phyloP scores from a whole-genome alignment of 306 rosid species.

The Ceratonia siliqua region DNA sequence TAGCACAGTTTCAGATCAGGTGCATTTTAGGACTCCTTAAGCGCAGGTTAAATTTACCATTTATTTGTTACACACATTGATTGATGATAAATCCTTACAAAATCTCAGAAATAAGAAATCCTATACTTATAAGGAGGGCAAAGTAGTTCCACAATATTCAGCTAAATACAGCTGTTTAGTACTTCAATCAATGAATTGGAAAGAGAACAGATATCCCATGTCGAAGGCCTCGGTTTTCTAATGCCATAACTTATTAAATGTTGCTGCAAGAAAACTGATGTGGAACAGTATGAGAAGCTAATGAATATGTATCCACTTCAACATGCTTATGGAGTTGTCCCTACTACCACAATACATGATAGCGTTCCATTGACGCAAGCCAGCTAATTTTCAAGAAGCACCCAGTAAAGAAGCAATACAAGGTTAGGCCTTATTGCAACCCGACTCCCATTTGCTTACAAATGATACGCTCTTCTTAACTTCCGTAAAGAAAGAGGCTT shows the following conservation, averaged over 20 bases:
- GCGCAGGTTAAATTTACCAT: not conserved
- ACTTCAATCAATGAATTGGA: not conserved
- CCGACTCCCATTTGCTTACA: not conserved
- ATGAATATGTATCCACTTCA: not conserved
- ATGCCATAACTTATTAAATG: not conserved
- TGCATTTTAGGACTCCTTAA: not conserved
- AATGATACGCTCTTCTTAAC: not conserved
- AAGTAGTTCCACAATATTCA: not conserved
- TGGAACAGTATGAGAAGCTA: not conserved
- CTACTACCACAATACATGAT: not conserved
- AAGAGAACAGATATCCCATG: not conserved
- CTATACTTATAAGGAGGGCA: not conserved
- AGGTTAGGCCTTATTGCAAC: not conserved
- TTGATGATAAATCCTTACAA: not conserved
- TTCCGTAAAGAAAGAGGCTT: not conserved
- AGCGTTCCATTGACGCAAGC: not conserved
- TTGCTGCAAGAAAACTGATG: not conserved
- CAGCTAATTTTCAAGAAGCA: not conserved
- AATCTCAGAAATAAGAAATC: not conserved
- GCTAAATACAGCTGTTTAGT: not conserved
- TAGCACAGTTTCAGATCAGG: not conserved
- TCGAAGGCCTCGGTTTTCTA: not conserved
- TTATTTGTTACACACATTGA: not conserved
- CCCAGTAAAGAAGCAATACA: not conserved
- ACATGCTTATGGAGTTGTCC: not conserved